Evolutionary conservation across 495 filamentous ascomycete genomes (phyloP), one percentile per base, ranked within the genome.

Genomic region (Aspergillus biplanus): DNA sequence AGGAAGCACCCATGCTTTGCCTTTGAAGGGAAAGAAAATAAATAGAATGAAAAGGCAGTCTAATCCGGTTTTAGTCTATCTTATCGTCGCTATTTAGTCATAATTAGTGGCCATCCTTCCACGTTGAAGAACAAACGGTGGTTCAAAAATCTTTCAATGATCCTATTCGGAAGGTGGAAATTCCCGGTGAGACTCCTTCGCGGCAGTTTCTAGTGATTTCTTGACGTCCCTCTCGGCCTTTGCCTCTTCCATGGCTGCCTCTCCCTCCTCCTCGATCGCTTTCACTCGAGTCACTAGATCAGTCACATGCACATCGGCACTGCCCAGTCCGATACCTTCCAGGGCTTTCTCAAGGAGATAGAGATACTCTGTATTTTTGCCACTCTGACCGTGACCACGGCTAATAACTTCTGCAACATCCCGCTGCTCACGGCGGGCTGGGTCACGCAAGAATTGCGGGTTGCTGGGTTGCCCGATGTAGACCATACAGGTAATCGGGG

Each of bases 401-500:
- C 86, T 85, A 65, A 99, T 97, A 71, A 94, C 91, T 74, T 88
- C 83, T 44, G 95, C 96, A 54, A 99, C 87, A 54, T 82, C 79
- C 69, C 93, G 84, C 6, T 90, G 92, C 48, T 93, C 86, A 64
- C 95, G 92, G 7, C 84, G 86, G 0, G 90, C 91, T 0, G 67
- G 66, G 3, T 80, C 75, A 15, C 78, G 74, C 42, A 93, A 80
- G 73, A 99, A 99, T 70, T 98, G 96, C 53, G 93, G 92, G 69
- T 99, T 99, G 15, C 85, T 83, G 0, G 96, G 96, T 4, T 94
- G 91, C 11, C 96, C 96, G 71, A 99, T 98, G 73, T 99, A 99
- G 0, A 98, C 92, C 64, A 97, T 80, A 66, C 84, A 87, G 6
- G 72, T 75, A 50, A 87, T 82, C 7, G 81, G 75, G 12, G 69